Base-by-base conservation (phyloP, 345 rosid species). In the Boechera divaricarpa region DNA sequence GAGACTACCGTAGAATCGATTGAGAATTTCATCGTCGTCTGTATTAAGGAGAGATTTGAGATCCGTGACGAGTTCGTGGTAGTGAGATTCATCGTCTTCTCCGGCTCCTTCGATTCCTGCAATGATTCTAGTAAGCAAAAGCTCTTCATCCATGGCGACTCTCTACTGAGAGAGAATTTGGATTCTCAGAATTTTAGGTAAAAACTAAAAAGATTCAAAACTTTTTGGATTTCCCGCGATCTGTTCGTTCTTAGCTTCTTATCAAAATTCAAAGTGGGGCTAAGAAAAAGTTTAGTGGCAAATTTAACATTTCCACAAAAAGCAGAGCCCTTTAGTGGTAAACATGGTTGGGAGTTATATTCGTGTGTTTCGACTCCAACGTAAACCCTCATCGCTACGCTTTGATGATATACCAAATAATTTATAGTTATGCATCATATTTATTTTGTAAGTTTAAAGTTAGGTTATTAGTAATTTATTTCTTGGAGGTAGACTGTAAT, bases 11-110 rank as follows among this genome's bases (percentile, higher is more conserved):
- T 86, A 82, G 76, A 92, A 83, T 12, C 77, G 90, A 31, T 63
- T 77, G 45, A 86, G 53, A 56, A 82, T n/a, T 4, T 87, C 79
- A 2, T 89, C 79, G 41, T 89, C 87, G 67, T 83, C 81, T 59
- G 78, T 38, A 11, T 84, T 83, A 1, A 88, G 53, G 11, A 92
- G 84, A 59, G 85, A 80, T 51, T 77, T 84, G 53, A 94, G 89
- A 77, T 89, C 82, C 15, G 86, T 36, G 48, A 65, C 63, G 38
- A 84, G 57, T 18, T 75, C 83, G 58, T 69, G 78, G 82, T 69
- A 76, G 74, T 64, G 3, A 7, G 77, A 60, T 36, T 54, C 80
- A 10, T 59, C 74, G 18, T 78, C 76, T 62, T 44, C 78, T 29
- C 77, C 83, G 69, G 33, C 70, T 72, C 39, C 70, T 67, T 56